Percentiles rank a stretch among this genome's conserved stretches.
phyloP scores from a whole-genome alignment of 306 rosid genomes.

The Lotus japonicus region DNA sequence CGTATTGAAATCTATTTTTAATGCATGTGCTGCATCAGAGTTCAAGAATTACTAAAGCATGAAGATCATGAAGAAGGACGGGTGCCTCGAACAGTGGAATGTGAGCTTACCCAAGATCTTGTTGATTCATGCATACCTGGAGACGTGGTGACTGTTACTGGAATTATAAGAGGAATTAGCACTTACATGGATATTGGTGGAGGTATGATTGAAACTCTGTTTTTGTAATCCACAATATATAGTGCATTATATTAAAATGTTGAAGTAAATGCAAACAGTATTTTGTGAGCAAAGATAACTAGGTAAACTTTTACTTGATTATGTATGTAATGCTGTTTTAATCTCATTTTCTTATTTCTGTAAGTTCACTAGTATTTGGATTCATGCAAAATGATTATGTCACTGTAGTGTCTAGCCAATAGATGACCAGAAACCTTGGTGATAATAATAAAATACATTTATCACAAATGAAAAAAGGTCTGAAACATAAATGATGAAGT shows the following conservation, averaged over 20 bases:
- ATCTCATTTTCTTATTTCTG: background rate
- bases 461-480: background rate
- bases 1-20: background rate
- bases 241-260: background rate
- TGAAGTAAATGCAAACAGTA: slow-evolving; percentile 12
- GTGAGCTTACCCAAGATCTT: slow-evolving; percentile 85
- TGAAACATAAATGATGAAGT: background rate
- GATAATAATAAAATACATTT: background rate
- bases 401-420: background rate
- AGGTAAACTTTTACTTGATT: background rate
- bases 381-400: background rate
- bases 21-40: slow-evolving; percentile 31
- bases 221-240: slow-evolving; percentile 4
- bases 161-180: slow-evolving; percentile 83
- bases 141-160: slow-evolving; percentile 90
- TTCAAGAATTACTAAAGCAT: slow-evolving; percentile 72
- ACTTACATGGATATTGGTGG: slow-evolving; percentile 97
- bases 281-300: background rate
- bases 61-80: slow-evolving; percentile 98
- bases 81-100: slow-evolving; percentile 94
- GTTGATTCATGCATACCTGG: slow-evolving; percentile 97
- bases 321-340: background rate
- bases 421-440: background rate
- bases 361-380: background rate
- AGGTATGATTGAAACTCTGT: slow-evolving; percentile 38